Percentiles rank a stretch among this genome's conserved stretches.
Conservation (phyloP, 2,329 filamentous ascomycete species). For the Paraphaeosphaeria minitans region DNA sequence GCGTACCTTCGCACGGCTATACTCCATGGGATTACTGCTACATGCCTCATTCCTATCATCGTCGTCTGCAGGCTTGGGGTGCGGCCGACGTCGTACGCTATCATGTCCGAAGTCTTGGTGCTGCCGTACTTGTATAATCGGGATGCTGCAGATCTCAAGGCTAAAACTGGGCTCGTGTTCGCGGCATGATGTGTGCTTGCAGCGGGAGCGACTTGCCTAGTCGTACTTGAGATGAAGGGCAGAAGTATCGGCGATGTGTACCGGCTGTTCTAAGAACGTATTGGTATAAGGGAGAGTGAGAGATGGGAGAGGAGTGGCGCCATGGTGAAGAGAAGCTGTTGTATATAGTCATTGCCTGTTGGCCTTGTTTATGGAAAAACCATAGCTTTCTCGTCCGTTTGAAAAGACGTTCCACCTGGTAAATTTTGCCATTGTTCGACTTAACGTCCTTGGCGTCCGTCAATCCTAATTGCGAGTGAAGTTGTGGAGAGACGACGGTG, state of each 20-base stretch:
- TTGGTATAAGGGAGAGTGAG: not conserved
- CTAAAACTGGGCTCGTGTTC: conserved; percentile 48
- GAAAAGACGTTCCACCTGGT: too few relatives aligned
- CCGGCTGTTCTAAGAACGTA: conserved; percentile 37
- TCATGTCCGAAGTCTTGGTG: conserved; percentile 38
- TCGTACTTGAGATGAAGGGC: conserved; percentile 45
- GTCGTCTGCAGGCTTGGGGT: conserved; percentile 42
- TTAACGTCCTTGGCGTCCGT: too few relatives aligned
- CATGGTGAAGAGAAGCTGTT: not conserved
- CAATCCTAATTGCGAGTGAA: too few relatives aligned
- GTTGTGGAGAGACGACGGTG: too few relatives aligned
- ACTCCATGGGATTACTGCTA: conserved; percentile 13
- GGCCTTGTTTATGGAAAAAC: too few relatives aligned
- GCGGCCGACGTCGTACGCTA: conserved; percentile 47
- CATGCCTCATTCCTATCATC: conserved; percentile 18
- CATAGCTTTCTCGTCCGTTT: too few relatives aligned
- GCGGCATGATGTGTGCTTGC: conserved; percentile 33
- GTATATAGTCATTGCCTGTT: too few relatives aligned
- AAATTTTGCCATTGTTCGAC: too few relatives aligned
- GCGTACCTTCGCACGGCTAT: not conserved
- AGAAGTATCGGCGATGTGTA: conserved; percentile 47
- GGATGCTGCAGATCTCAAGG: conserved; percentile 42
- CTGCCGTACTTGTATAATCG: conserved; percentile 48
- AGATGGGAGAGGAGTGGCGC: not conserved
- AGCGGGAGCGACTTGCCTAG: conserved; percentile 39